Base-by-base conservation (phyloP, 495 filamentous ascomycete species). In the Cercophora sp. region DNA sequence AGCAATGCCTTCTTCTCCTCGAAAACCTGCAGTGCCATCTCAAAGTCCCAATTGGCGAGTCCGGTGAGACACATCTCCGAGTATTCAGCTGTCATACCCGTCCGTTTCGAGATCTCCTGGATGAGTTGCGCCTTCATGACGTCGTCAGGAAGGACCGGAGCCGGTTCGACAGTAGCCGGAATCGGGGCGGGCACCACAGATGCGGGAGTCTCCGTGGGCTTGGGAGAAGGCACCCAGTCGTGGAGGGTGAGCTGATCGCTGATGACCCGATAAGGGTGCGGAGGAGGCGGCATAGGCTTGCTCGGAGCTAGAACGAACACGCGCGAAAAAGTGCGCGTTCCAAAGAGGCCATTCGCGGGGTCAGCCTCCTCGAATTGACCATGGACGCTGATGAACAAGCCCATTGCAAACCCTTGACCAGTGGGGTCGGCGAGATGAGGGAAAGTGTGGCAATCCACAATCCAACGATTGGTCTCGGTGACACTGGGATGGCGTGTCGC, bases 241-340 rank as follows among this genome's bases (percentile, higher is more conserved):
- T 46, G 87, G 1, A 95, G 66, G 18, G 80, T 79, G 40, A 94
- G 75, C 60, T 88, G 81, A 66, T 97, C 92, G 63, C 78, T 90
- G 46, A 91, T 75, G 16, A 96, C 88, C 34, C 91, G 78, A 34
- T 96, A 67, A 0, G 62, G 62, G 41, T 65, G 55, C 25, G 19
- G 29, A 3, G 51, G 56, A 16, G 74, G 57, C 5, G 75, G 77
- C 20, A 73, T 76, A 1, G 77, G 71, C 24, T 59, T 65, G 27
- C 88, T 89, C 4, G 90, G 90, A 1, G 89, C 89, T 16, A 97
- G 74, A 36, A 91, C 73, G 58, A 97, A 90, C 0, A 83, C 88
- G 19, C 92, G 83, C 54, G 92, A 87, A 70, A 96, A 97, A 57
- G 85, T 88, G 54, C 92, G 85, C 23, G 79, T 77, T 19, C 67